Evolutionary conservation across 2,329 filamentous ascomycete species (phyloP).

Genomic region (Coniochaeta sp.): DNA sequence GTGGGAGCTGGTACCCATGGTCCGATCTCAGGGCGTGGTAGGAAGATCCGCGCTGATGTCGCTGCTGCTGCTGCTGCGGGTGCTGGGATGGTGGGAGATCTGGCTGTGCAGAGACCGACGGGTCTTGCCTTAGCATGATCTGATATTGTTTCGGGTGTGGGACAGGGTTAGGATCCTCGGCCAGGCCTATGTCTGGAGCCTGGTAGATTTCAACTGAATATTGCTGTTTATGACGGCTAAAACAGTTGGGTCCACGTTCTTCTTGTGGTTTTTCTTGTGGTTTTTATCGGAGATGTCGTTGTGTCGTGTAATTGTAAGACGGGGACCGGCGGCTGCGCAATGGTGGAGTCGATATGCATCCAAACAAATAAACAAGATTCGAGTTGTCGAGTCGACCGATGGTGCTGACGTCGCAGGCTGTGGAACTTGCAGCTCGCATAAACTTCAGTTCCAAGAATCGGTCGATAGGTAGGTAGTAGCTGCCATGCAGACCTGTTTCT

Average conservation of each 20-base stretch:
- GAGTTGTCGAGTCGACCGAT: constrained; percentile 2
- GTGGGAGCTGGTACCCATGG: constrained; percentile 13
- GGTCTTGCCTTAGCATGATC: neutral
- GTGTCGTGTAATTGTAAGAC: neutral
- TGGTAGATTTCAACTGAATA: neutral
- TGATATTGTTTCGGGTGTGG: neutral
- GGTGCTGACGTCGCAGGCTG: neutral
- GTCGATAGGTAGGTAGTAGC: neutral
- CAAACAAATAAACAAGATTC: neutral
- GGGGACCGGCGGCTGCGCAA: no score
- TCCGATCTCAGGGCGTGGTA: neutral
- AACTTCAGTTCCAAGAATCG: neutral
- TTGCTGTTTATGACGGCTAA: no score
- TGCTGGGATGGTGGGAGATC: neutral
- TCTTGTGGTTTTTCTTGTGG: no score
- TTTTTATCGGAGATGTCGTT: no score
- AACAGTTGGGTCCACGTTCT: neutral
- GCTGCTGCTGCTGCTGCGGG: no score
- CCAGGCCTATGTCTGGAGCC: neutral
- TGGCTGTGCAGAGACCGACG: neutral
- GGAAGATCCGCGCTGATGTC: neutral
- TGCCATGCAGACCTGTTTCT: no score
- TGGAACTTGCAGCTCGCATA: neutral
- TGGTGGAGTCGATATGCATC: neutral
- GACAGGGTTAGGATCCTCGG: neutral